phyloP scores from a whole-genome alignment of 108 stramenopile genomes.

The Fragilaria radians region DNA sequence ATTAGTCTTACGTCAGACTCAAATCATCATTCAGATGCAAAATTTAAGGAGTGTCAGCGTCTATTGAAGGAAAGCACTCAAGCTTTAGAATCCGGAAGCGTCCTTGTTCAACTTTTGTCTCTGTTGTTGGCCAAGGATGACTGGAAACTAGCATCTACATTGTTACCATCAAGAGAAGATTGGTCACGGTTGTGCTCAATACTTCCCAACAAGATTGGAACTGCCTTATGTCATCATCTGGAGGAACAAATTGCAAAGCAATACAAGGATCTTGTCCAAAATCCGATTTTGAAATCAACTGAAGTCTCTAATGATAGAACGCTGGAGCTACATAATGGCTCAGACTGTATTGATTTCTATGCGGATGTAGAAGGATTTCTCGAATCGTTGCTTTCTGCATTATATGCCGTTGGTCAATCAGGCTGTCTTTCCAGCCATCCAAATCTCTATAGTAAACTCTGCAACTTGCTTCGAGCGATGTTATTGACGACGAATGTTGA shows the following conservation, averaged over 20 bases:
- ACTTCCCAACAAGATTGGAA: not conserved
- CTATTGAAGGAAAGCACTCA: not conserved
- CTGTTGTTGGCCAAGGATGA: not conserved
- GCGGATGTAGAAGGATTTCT: not conserved
- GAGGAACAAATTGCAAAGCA: not conserved
- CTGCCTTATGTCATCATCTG: not conserved
- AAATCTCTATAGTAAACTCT: constrained; percentile 52
- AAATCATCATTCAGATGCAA: not conserved
- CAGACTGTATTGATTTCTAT: too few relatives aligned
- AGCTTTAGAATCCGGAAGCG: not conserved
- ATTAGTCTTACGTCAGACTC: not conserved
- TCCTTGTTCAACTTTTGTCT: not conserved
- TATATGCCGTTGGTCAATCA: constrained; percentile 10
- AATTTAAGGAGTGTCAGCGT: not conserved
- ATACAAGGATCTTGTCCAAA: not conserved
- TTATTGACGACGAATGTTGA: constrained; percentile 2
- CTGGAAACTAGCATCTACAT: not conserved
- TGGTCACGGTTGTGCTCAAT: constrained; percentile 6
- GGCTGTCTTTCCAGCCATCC: constrained; percentile 48
- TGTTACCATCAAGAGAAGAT: constrained; percentile 1
- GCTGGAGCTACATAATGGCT: too few relatives aligned
- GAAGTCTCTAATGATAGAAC: too few relatives aligned
- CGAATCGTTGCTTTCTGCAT: not conserved
- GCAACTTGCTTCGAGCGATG: constrained; percentile 30
- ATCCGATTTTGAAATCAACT: constrained; percentile 11